Evolutionary conservation across 108 stramenopile species (phyloP).

Genomic region (Pseudonitzschia delicatissima): DNA sequence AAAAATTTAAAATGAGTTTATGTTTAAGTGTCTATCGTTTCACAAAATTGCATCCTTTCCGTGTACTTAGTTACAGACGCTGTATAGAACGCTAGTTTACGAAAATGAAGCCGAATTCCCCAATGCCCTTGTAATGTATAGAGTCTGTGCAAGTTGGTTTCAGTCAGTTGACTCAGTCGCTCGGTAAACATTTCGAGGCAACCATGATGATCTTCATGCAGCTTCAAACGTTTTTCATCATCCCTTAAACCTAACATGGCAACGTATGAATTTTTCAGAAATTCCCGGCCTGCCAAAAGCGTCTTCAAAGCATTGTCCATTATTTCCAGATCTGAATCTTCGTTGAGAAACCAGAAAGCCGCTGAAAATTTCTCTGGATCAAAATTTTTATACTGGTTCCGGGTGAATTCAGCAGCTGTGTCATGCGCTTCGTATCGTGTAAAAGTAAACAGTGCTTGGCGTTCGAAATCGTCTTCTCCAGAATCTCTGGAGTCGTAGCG

Average conservation of each 20-base stretch:
- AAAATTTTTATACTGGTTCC: conserved; percentile 7
- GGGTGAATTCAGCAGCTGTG: conserved; percentile 14
- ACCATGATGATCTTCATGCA: conserved; percentile 27
- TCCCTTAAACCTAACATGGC: conserved; percentile 13
- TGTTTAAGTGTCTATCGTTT: no score
- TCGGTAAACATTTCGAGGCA: conserved; percentile 37
- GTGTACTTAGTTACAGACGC: conserved; percentile 24
- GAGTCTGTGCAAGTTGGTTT: conserved; percentile 19
- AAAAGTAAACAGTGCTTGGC: conserved; percentile 20
- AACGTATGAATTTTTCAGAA: conserved; percentile 35
- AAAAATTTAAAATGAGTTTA: no score
- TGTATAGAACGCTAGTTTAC: conserved; percentile 18
- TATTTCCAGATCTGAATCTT: neutral
- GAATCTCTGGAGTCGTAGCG: conserved; percentile 17
- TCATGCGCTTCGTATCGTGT: conserved; percentile 27
- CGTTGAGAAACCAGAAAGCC: conserved; percentile 4
- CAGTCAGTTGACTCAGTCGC: conserved; percentile 30
- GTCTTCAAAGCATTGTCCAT: conserved; percentile 13
- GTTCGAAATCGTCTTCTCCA: conserved; percentile 15
- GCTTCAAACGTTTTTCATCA: neutral
- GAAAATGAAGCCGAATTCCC: conserved; percentile 14
- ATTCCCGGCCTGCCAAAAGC: conserved; percentile 21
- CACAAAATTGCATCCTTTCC: conserved; percentile 16
- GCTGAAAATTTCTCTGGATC: conserved; percentile 10
- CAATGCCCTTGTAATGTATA: conserved; percentile 20